Base-by-base conservation (phyloP, 805 yeast genomes). In the Ogataea philodendri region DNA sequence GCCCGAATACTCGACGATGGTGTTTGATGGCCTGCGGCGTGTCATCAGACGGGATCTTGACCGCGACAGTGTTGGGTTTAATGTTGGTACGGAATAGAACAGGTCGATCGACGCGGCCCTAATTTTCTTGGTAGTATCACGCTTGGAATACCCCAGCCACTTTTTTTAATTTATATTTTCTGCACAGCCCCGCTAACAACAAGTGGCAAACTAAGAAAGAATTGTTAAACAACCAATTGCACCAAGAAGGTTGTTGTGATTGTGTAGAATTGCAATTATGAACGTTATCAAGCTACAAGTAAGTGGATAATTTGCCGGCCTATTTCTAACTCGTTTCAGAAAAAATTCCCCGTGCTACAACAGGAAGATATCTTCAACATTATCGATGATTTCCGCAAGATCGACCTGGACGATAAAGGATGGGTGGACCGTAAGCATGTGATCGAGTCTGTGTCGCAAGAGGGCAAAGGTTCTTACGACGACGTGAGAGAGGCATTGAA, bases 401-500 rank as follows among this genome's bases (percentile, higher is more conserved):
- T 93, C 48, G 99, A 93, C 53, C 50, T 81, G 21, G 95, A 90
- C 28, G 99, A 90, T 54, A 79, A 83, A 50, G 99, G 99, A 8
- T 88, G 88, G 77, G 88, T 82, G 25, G 97, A 90, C 56, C 90
- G 90, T 65, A 88, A 84, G 56, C 84, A 82, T 39, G 94, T 85
- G 22, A 81, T 90, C 59, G 89, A 87, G 57, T 76, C 88, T 3
- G 78, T 88, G 24, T 77, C 95, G 15, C 76, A 78, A 38, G 62
- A 78, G 18, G 97, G 97, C 13, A 76, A 76, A 35, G 90, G 84
- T 32, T 62, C 88, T 20, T 93, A 93, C 56, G 98, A 93, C 62
- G 84, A 82, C 48, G 90, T 95, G 15, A 81, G 98, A 67, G 95
- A 88, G 60, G 85, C 97, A 2, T 72, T 93, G 57, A 93, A 93